Base-by-base conservation (phyloP, 495 filamentous ascomycete genomes). In the Pyrenula aspistea region DNA sequence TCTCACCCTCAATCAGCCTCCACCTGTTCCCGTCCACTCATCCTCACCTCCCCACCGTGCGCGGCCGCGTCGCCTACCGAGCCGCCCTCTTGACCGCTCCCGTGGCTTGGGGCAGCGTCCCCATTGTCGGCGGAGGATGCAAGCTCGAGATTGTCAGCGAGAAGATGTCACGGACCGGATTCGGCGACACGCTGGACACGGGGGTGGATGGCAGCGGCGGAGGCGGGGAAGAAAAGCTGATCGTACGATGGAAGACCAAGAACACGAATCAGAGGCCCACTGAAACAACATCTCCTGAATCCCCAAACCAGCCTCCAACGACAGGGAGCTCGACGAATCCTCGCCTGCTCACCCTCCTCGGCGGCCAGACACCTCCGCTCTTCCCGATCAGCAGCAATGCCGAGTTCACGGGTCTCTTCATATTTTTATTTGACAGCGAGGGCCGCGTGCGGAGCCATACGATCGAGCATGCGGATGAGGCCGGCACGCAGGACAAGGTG, bases 21-120 rank as follows among this genome's bases (percentile, higher is more conserved):
- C 87, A 95, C 69, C 87, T 97, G 56, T 98, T 98, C 73, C 93
- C 93, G 24, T 91, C 90, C 1, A 96, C 93, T 0, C 94, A 98
- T 64, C 94, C 91, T 1, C 88, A 96, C 66, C 88, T 98, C 12
- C 93, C 93, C 52, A 87, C 83, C 10, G 94, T 96, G 53, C 85
- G 88, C 3, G 93, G 93, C 49, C 82, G 89, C 25, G 87, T 96
- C 12, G 83, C 88, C 25, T 98, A 98, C 68, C 85, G 85, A 49
- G 91, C 93, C 20, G 93, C 93, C 1, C 75, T 98, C 15, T 96
- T 91, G 91, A 95, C 93, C 1, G 85, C 90, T 1, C 93, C 93
- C 0, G 82, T 98, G 22, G 94, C 91, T 19, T 98, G 93, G 93
- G 91, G 94, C 61, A 83, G 86, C 42, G 76, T 98, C 0, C 93